A percentile compares a stretch with the other conserved stretches of the same genome.
Evolutionary conservation across 345 rosid species (phyloP).

Genomic region (Carallia brachiata): DNA sequence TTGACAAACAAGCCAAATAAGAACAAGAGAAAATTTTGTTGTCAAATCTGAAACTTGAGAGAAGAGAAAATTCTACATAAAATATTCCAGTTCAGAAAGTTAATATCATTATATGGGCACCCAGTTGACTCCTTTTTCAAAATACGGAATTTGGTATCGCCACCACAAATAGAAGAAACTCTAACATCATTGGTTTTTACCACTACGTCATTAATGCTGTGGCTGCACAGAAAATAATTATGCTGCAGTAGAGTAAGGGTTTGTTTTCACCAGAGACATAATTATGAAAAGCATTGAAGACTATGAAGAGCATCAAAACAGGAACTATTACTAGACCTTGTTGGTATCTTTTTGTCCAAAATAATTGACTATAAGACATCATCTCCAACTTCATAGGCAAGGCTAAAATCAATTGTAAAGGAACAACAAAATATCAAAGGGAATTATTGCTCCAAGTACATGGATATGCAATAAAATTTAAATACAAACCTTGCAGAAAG

Average conservation of each 20-base stretch:
- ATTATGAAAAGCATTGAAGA: background rate
- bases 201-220: background rate
- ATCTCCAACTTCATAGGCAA: too few relatives aligned
- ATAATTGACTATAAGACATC: background rate
- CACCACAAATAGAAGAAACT: background rate
- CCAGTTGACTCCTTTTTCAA: background rate
- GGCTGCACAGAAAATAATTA: too few relatives aligned
- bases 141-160: too few relatives aligned
- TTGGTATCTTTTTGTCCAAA: background rate
- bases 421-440: background rate
- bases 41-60: background rate
- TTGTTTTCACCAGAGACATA: background rate
- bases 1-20: background rate
- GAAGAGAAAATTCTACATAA: background rate
- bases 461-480: background rate
- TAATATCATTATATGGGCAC: background rate
- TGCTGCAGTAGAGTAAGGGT: background rate
- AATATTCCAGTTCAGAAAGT: conserved; percentile 7
- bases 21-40: background rate
- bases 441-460: too few relatives aligned
- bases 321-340: background rate
- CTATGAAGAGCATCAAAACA: background rate
- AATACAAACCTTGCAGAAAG: conserved; percentile 51
- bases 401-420: background rate
- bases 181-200: background rate